phyloP scores from a whole-genome alignment of 1,284 basidiomycete species.

The Taiwanofungus camphoratus region DNA sequence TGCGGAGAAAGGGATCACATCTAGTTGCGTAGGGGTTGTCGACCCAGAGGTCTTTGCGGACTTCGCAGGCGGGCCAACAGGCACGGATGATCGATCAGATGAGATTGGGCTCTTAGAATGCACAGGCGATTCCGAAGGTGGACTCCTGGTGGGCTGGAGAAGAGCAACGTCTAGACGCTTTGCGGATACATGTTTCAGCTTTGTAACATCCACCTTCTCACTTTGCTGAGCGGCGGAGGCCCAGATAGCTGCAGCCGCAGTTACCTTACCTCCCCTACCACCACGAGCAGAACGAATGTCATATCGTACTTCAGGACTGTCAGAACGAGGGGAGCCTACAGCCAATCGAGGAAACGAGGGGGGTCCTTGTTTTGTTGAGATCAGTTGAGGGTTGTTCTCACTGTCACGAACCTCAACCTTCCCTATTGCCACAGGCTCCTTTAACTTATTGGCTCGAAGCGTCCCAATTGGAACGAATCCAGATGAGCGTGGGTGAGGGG shows the following conservation, averaged over 20 bases:
- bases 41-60: too few relatives aligned
- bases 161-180: too few relatives aligned
- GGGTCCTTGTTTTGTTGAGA: slow-evolving; percentile 3
- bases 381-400: not conserved
- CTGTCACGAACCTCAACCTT: slow-evolving; percentile 1
- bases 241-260: slow-evolving; percentile 72
- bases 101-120: not conserved
- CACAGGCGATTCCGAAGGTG: not conserved
- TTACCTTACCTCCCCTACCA: slow-evolving; percentile 69
- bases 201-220: slow-evolving; percentile 4
- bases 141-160: too few relatives aligned
- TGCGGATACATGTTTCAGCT: slow-evolving; percentile 5
- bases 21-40: too few relatives aligned
- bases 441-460: slow-evolving; percentile 22
- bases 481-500: slow-evolving; percentile 65
- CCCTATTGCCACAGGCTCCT: not conserved
- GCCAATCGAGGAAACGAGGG: slow-evolving; percentile 18
- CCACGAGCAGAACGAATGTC: slow-evolving; percentile 73
- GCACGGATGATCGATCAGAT: too few relatives aligned
- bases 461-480: slow-evolving; percentile 65
- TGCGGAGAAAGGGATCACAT: too few relatives aligned
- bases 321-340: slow-evolving; percentile 30
- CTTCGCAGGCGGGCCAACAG: too few relatives aligned
- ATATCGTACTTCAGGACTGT: slow-evolving; percentile 54
- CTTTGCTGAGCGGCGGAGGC: slow-evolving; percentile 33